A percentile compares a stretch with the other conserved stretches of the same genome.
Evolutionary conservation across 2,329 filamentous ascomycete genomes (phyloP).

Genomic region (Paramyrothecium roridum): DNA sequence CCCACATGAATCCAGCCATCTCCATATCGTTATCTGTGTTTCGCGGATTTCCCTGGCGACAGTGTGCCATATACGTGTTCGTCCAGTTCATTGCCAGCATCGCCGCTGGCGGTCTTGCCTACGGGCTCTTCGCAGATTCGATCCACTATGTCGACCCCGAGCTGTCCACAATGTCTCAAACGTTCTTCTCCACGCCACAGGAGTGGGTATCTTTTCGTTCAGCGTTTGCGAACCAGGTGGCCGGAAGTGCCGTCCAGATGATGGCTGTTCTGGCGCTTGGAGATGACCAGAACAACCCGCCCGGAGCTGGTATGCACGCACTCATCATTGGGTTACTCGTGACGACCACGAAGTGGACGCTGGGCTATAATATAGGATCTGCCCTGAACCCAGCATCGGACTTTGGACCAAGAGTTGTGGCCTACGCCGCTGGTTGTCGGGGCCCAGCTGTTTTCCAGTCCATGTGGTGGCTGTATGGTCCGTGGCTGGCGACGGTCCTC

Average conservation of each 20-base stretch:
- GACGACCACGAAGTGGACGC: conserved; percentile 29
- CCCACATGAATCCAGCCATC: conserved; percentile 31
- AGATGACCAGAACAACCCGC: conserved; percentile 33
- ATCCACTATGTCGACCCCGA: conserved; percentile 26
- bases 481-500: conserved; percentile 19
- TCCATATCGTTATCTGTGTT: conserved; percentile 30
- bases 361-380: conserved; percentile 33
- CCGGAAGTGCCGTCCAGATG: conserved; percentile 30
- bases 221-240: conserved; percentile 31
- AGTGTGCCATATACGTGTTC: conserved; percentile 24
- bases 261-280: conserved; percentile 31
- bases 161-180: conserved; percentile 22
- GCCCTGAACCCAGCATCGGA: conserved; percentile 34
- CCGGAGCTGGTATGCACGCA: conserved; percentile 31
- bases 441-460: conserved; percentile 20
- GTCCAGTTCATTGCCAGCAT: conserved; percentile 27
- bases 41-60: conserved; percentile 31
- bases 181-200: conserved; percentile 28
- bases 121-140: conserved; percentile 24
- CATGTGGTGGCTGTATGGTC: conserved; percentile 29
- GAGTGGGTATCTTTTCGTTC: conserved; percentile 16
- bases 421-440: conserved; percentile 25
- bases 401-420: conserved; percentile 28
- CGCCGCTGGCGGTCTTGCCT: conserved; percentile 24
- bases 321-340: conserved; percentile 31